phyloP scores from a whole-genome alignment of 768 basidiomycete genomes.

The Leccinellum albellum region DNA sequence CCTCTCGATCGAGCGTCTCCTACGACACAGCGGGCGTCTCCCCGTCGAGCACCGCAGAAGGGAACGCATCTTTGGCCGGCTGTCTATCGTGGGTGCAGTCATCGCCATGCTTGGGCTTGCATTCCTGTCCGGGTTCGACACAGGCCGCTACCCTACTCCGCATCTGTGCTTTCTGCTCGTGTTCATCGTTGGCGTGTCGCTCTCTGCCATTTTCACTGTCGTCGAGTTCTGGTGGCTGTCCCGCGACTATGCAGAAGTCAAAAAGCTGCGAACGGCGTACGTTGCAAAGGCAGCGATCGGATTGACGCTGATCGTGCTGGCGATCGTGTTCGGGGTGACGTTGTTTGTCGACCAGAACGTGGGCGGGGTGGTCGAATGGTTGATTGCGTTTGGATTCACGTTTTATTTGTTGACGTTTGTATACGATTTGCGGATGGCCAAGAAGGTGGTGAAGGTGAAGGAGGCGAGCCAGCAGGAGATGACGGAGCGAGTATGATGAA shows the following conservation, averaged over 20 bases:
- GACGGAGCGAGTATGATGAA: conserved; percentile 1
- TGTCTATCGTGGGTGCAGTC: conserved; percentile 60
- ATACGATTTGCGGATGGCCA: conserved; percentile 61
- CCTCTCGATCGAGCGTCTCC: conserved; percentile 56
- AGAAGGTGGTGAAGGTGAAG: not conserved
- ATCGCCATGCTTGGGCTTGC: conserved; percentile 65
- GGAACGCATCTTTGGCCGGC: conserved; percentile 49
- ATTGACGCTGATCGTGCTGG: conserved; percentile 50
- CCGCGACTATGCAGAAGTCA: conserved; percentile 46
- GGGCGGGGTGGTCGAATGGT: conserved; percentile 73
- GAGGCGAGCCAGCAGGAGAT: not conserved
- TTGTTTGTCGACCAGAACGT: conserved; percentile 43
- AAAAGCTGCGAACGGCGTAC: conserved; percentile 51
- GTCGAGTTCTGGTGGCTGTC: conserved; percentile 68
- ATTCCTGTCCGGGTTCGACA: conserved; percentile 70
- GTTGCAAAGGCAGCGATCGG: conserved; percentile 61
- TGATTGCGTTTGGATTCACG: conserved; percentile 66
- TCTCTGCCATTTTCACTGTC: conserved; percentile 73
- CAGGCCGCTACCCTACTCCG: conserved; percentile 43
- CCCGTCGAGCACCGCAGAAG: conserved; percentile 53
- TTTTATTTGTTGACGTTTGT: conserved; percentile 71
- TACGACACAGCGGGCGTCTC: conserved; percentile 68
- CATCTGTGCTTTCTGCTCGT: conserved; percentile 65
- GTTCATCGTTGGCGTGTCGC: conserved; percentile 67
- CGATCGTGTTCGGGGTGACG: conserved; percentile 59